phyloP scores from a whole-genome alignment of 2,329 filamentous ascomycete genomes.

The Ophiostoma pallidulum region DNA sequence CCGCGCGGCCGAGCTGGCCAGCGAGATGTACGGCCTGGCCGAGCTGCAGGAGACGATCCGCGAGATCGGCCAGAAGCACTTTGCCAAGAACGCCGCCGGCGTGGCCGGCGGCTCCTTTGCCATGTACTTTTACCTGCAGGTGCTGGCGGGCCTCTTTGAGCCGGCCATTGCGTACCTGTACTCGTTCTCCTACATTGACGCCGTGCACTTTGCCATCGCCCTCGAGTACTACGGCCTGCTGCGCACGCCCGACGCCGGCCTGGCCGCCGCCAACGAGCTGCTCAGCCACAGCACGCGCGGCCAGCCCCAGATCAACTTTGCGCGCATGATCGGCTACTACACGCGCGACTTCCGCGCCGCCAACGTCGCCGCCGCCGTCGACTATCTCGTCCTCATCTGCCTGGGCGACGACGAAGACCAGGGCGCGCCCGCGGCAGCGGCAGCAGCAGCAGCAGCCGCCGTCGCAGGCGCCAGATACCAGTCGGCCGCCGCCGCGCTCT shows the following conservation, averaged over 20 bases:
- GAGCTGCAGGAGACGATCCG: slow-evolving; percentile 70
- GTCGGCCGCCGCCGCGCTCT: slow-evolving; percentile 66
- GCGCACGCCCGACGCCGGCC: slow-evolving; percentile 66
- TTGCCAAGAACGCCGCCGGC: slow-evolving; percentile 70
- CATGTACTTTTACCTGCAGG: slow-evolving; percentile 88
- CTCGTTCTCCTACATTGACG: slow-evolving; percentile 81
- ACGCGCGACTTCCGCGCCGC: slow-evolving; percentile 91
- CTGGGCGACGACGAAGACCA: slow-evolving; percentile 70
- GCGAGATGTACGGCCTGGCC: slow-evolving; percentile 53
- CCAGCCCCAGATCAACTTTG: slow-evolving; percentile 83
- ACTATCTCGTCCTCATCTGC: slow-evolving; percentile 87
- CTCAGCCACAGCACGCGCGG: slow-evolving; percentile 57
- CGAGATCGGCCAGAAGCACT: slow-evolving; percentile 87
- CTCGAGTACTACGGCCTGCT: slow-evolving; percentile 84
- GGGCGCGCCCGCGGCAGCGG: background rate
- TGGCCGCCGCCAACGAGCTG: slow-evolving; percentile 59
- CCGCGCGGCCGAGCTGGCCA: slow-evolving; percentile 53
- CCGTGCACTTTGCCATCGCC: slow-evolving; percentile 87
- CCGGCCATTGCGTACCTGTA: slow-evolving; percentile 88
- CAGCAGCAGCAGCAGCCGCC: background rate
- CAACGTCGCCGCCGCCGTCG: slow-evolving; percentile 78
- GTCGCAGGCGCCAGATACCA: slow-evolving; percentile 45
- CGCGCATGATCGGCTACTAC: slow-evolving; percentile 87
- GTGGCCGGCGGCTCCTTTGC: slow-evolving; percentile 67
- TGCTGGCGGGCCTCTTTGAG: slow-evolving; percentile 88